A percentile compares a stretch with the other conserved stretches of the same genome.
Conservation (phyloP, 2,329 filamentous ascomycete genomes). For the Aureobasidium musti region DNA sequence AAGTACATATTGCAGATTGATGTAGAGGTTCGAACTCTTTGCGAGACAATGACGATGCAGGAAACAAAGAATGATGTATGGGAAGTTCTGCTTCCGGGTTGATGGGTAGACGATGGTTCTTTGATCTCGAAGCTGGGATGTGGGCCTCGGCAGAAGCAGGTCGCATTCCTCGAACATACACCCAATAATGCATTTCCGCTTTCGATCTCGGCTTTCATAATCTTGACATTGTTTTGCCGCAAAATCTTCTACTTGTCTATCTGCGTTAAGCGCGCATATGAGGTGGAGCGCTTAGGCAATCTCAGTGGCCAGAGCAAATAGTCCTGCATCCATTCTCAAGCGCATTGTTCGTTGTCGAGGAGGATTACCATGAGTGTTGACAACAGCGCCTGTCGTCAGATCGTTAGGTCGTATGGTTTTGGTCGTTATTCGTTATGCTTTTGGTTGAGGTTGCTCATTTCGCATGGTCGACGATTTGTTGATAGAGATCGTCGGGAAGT, state of each 20-base stretch:
- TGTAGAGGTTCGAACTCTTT: not conserved
- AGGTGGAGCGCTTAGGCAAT: not conserved
- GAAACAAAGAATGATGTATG: slow-evolving; percentile 22
- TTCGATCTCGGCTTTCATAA: not conserved
- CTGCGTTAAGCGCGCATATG: not conserved
- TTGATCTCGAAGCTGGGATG: slow-evolving; percentile 5
- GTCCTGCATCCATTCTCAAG: not conserved
- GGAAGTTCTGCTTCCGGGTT: slow-evolving; percentile 10
- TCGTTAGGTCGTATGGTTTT: slow-evolving; percentile 13
- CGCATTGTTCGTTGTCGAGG: not conserved
- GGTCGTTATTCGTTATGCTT: slow-evolving; percentile 4
- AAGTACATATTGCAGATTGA: slow-evolving; percentile 16
- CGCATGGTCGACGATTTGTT: slow-evolving; percentile 85
- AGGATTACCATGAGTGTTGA: not conserved
- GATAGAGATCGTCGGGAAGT: slow-evolving; percentile 87
- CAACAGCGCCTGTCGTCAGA: not conserved
- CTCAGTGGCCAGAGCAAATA: not conserved
- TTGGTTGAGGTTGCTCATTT: slow-evolving; percentile 53
- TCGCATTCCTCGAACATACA: not conserved
- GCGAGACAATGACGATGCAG: slow-evolving; percentile 10
- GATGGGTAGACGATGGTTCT: not conserved
- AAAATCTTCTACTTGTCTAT: not conserved
- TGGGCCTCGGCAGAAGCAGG: not conserved
- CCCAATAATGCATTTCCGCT: not conserved
- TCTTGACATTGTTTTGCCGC: not conserved